Evolutionary conservation across 192 early-diverging fungal species (phyloP), one percentile per base, ranked within the genome.

Genomic region (Rhizoclosmatium globosum): DNA sequence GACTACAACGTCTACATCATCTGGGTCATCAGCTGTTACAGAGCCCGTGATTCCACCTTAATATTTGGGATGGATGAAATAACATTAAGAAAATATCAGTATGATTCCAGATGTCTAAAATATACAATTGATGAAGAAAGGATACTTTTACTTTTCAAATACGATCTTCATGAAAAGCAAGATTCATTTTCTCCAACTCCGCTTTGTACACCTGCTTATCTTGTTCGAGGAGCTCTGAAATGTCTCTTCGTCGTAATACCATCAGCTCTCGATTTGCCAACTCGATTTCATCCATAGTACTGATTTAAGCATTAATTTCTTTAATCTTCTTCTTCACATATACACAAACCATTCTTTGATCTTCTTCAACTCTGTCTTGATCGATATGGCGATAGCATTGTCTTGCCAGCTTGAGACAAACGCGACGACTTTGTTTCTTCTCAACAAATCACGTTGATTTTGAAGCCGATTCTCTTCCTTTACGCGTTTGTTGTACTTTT

Each of bases 381-480:
- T 73, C 3, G 72, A 75, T 13, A 75, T 47, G 21, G 41, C 50
- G 4, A 80, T 43, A 1, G 71, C 71, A 17, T 38, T 48, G 65
- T 80, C 72, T 46, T 80, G 79, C 79, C 79, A 80, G 31, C 46
- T 66, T 3, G 65, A 59, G 1, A 75, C 79, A 66, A 80, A 80
- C 39, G 57, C 65, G 2, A 66, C 71, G 1, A 68, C 73, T 1
- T 60, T 62, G 48, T 80, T 80, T 41, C 57, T 48, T 19, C 70
- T 39, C 6, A 78, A 38, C 2, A 71, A 59, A 4, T 71, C 77
- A 9, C 77, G 65, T 67, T 77, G 75, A 23, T 67, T 11, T 3
- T 43, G n/a, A 4, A 77, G 7, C 17, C 75, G 44, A 47, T 77
- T 77, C 47, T 77, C 75, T 41, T 77, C 75, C 64, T 77, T 62